Evolutionary conservation across 148 eudicot genomes (phyloP), one percentile per base, ranked within the genome.

Genomic region (Rhododendron kiyosumense): DNA sequence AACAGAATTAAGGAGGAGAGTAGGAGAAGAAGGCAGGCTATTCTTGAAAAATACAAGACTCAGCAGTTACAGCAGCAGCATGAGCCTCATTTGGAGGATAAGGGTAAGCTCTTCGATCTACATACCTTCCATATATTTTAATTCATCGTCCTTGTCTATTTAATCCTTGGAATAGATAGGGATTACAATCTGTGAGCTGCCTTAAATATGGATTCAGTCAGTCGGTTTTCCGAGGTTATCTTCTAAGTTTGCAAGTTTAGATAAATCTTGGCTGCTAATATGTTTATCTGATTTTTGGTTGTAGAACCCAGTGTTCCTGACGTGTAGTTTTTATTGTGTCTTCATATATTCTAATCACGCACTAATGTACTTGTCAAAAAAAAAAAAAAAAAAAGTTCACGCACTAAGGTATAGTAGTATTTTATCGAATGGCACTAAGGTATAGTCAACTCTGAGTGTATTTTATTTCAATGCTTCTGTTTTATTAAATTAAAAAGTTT

Each of bases 1-100:
- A 92, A 94, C 51, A 93, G 90, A 92, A 93, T 97, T 83, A 96
- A 95, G 91, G 98, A 97, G 88, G 98, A 97, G 92, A 97, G 99
- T 86, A 92, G 98, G 90, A 93, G 94, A 92, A 90, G 94, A 79
- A 97, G 90, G 88, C 98, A 95, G 90, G 99, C 99, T 78, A 97
- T 97, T 81, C 96, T 95, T 79, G 94, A 95, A 86, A 97, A 97
- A 86, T 91, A 95, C 85, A 95, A 91, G 88, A 90, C 87, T 86
- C 88, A 92, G 92, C 86, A 91, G 79, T 87, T 36, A 63, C 91
- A 92, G 85, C 90, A 92, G 67, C 86, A 91, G 81, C 86, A 76
- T 54, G 85, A 85, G 81, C 83, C 88, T 83, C 88, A 88, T 48
- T 71, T 78, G 41, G 87, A 75, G n/a, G 88, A 75, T 87, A 43